Conservation (phyloP, 78 protist genomes). For the Dictyostelium intermedium region DNA sequence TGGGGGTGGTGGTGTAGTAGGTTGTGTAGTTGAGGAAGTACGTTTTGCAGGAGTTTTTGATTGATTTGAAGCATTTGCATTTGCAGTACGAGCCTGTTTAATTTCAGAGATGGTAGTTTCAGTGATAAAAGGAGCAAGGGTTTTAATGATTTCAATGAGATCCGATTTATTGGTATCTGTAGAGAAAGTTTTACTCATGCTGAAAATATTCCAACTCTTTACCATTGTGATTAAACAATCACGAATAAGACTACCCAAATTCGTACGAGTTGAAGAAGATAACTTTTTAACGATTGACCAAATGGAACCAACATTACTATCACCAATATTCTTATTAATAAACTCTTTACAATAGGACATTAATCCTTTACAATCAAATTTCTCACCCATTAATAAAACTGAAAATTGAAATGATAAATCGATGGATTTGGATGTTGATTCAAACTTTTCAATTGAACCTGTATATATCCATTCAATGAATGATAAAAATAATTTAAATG, state of each 20-base stretch:
- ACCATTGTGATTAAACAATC: not conserved
- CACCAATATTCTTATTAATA: not conserved
- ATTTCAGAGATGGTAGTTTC: not conserved
- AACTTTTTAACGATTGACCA: constrained; percentile 36
- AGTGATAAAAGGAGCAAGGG: not conserved
- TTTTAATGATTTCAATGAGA: constrained; percentile 14
- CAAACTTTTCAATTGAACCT: not conserved
- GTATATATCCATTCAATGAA: constrained; percentile 65
- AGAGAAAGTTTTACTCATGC: not conserved
- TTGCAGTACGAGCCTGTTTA: not conserved
- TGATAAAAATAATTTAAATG: constrained; percentile 12
- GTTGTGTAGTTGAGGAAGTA: not conserved
- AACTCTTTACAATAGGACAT: not conserved
- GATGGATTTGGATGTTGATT: not conserved
- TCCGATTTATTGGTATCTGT: not conserved
- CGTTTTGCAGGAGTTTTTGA: constrained; percentile 9
- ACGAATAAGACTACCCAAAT: not conserved
- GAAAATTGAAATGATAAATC: constrained; percentile 6
- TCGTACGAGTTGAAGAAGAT: not conserved
- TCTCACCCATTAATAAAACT: constrained; percentile 2
- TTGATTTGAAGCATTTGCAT: not conserved
- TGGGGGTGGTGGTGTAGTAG: not conserved
- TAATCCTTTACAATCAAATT: constrained; percentile 5
- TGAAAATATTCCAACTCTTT: constrained; percentile 41
- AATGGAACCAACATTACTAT: not conserved